Evolutionary conservation across 768 basidiomycete genomes (phyloP), one percentile per base, ranked within the genome.

Genomic region (Suillus spraguei): DNA sequence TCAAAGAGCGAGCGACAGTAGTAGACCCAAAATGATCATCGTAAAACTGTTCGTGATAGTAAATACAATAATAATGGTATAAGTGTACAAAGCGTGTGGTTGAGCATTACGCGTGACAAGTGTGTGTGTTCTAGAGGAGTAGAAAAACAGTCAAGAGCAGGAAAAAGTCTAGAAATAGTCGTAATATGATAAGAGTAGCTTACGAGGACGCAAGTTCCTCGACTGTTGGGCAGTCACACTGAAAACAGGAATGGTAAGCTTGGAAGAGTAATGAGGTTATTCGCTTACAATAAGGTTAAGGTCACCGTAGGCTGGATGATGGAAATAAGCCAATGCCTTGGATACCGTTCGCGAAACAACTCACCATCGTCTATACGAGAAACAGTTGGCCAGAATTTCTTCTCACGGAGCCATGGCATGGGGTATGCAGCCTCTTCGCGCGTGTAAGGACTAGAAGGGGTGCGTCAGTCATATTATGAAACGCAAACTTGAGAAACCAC

Each of bases 381-480:
- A 49, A 96, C 91, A 5, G 92, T 84, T 1, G 97, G 97, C 97
- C 97, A 99, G 80, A 98, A 97, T 78, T 99, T 99, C 81, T 85
- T 91, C 76, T 92, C 89, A 58, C 81, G 80, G 36, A 99, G 82
- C 82, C 87, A 92, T 14, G 90, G 83, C 65, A 94, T 74, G 28
- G 97, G 96, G 75, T 94, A 98, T 9, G 86, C 95, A n/a, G 97
- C 97, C 65, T 87, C 83, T 67, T 94, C 86, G 41, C 95, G 91
- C 53, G 93, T 87, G 75, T 98, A 99, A 16, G 96, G 95, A 38
- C 93, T 94, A 63, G 24, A 33, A 49, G 16, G 22, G 2, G 9
- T 10, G 36, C 17, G 52, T 70, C 41, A 72, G 58, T 61, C 58
- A 36, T 39, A 55, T 17, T 32, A 44, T 1, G 59, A 41, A 39